Percentiles rank a stretch among this genome's conserved stretches.
phyloP scores from a whole-genome alignment of 129 eudicot species.

The Pseudognaphalium luteoalbum region DNA sequence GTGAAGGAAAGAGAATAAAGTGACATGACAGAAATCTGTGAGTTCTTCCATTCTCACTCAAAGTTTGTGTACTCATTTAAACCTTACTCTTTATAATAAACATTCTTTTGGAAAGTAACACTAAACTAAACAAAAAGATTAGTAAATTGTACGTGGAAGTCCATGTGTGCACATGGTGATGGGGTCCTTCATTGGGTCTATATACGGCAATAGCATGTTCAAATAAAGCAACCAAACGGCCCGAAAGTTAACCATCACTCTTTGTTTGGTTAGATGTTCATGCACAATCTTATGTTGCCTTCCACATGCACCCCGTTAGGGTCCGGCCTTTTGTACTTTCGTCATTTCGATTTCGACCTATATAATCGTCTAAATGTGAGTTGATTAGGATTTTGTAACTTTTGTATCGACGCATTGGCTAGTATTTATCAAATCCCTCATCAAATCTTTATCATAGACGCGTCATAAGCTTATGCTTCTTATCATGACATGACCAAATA shows the following conservation, averaged over 20 bases:
- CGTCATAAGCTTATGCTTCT: too few species aligned
- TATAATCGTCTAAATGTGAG: neutral
- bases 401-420: too few species aligned
- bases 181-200: conserved; percentile 35
- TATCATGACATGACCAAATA: too few species aligned
- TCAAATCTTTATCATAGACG: too few species aligned
- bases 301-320: neutral
- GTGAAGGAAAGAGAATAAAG: too few species aligned
- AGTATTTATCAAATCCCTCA: too few species aligned
- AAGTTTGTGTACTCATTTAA: too few species aligned
- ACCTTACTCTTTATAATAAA: neutral
- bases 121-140: conserved; percentile 20
- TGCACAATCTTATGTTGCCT: neutral
- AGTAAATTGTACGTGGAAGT: conserved; percentile 31
- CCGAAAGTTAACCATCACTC: conserved; percentile 19
- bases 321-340: neutral
- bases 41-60: too few species aligned
- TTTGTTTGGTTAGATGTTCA: neutral
- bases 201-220: conserved; percentile 31
- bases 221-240: conserved; percentile 29
- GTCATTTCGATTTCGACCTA: neutral
- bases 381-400: too few species aligned
- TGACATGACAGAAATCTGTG: too few species aligned
- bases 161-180: conserved; percentile 46
- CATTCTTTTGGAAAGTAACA: conserved; percentile 4